Base-by-base conservation (phyloP, 257 asterid genomes). In the Solanum bulbocastanum region DNA sequence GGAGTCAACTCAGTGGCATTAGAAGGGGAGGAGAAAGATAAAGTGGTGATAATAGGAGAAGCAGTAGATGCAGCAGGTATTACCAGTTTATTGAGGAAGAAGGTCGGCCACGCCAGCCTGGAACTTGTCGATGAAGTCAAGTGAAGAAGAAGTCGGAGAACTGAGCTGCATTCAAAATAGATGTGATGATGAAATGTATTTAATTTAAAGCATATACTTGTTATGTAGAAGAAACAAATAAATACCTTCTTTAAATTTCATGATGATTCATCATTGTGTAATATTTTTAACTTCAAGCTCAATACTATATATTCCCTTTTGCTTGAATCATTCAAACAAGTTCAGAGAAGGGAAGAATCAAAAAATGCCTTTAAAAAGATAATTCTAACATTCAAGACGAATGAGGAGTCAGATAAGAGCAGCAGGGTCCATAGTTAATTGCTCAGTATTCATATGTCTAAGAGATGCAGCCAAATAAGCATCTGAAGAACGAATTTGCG, bases 61-160 rank as follows among this genome's bases (percentile, higher is more conserved):
- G 90, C 85, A 36, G 89, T 93, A n/a, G 93, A 91, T 85, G 93
- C 93, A 46, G 92, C 88, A 15, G 85, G 89, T 27, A 74, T 93
- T 60, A 90, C 91, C 46, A 56, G 75, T 71, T 88, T 89, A n/a
- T 79, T 91, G 42, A 91, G 94, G 58, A 93, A 93, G 92, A 90
- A 93, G 87, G 92, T 93, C 27, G 94, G 95, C 32, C 89, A 82
- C 71, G 95, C 95, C 74, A 90, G 46, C 85, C 90, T 93, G 49
- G 91, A 88, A 32, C 89, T 86, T 71, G 93, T 91, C 10, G 76
- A 88, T 62, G 87, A 89, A 23, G 20, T 91, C 23, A 71, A 88
- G 35, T 66, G 86, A 42, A 52, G 60, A 42, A 46, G n/a, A 46
- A 81, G 30, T 49, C 68, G 3, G 39, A 81, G 25, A 30, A 30